These are phyloP conservation scores for Acanthamoeba quina DNA, from an alignment of 208 protist species.

Conservation along the genomic window DNA sequence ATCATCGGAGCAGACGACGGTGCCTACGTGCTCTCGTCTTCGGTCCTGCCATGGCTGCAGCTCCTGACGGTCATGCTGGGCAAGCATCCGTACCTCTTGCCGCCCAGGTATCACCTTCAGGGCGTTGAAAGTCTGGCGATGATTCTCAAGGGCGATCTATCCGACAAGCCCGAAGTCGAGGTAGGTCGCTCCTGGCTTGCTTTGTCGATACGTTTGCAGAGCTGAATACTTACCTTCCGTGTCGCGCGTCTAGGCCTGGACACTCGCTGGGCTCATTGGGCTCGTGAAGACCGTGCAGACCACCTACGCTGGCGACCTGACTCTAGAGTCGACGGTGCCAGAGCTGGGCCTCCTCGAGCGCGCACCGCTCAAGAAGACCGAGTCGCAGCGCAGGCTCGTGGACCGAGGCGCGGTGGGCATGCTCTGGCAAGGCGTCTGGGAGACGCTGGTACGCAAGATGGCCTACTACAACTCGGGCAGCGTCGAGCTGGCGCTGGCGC, in stretches of 20 bases:
- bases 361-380: conserved; percentile 47
- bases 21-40: background rate
- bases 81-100: conserved; percentile 15
- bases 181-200: background rate
- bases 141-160: conserved; percentile 2
- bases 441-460: conserved; percentile 30
- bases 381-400: conserved; percentile 7
- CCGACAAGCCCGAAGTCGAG: conserved; percentile 41
- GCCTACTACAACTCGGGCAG: background rate
- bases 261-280: background rate
- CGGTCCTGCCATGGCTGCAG: conserved; percentile 24
- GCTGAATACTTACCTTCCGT: background rate
- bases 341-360: background rate
- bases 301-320: background rate
- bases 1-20: background rate
- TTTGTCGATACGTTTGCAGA: background rate
- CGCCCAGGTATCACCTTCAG: background rate
- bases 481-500: conserved; percentile 43
- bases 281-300: conserved; percentile 29
- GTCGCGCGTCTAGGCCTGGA: background rate
- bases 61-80: conserved; percentile 21
- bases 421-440: conserved; percentile 57
- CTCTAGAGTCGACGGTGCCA: background rate
- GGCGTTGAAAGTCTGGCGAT: background rate
- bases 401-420: background rate